These are phyloP conservation scores for Gilbertella persicaria DNA, from an alignment of 371 early-diverging fungal genomes.

Conservation along the genomic window DNA sequence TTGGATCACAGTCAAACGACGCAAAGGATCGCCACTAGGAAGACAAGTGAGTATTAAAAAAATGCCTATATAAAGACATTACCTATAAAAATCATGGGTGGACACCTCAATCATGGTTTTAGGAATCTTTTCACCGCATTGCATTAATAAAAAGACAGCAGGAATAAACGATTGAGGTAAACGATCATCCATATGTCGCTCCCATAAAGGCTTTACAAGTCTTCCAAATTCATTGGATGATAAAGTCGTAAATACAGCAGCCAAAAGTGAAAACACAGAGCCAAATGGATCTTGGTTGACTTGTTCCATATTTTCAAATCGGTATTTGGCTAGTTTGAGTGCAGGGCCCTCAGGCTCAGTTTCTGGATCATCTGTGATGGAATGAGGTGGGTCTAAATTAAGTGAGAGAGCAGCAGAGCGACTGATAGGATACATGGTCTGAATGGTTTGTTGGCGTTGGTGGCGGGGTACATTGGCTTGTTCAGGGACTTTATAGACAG, in stretches of 20 bases:
- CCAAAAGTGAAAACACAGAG: slow-evolving; percentile 56
- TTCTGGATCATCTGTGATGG: background rate
- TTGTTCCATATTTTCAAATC: slow-evolving; percentile 43
- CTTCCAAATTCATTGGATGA: slow-evolving; percentile 44
- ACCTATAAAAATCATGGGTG: slow-evolving; percentile 52
- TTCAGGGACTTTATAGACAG: background rate
- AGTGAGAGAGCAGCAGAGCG: slow-evolving; percentile 21
- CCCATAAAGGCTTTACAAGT: slow-evolving; percentile 57
- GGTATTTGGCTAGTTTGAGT: slow-evolving; percentile 32
- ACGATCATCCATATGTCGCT: slow-evolving; percentile 50
- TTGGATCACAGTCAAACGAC: slow-evolving; percentile 45
- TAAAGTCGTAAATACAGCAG: slow-evolving; percentile 57
- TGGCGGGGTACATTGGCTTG: slow-evolving; percentile 4
- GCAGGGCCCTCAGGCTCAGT: slow-evolving; percentile 2
- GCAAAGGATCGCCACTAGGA: slow-evolving; percentile 50
- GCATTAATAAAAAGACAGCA: slow-evolving; percentile 62
- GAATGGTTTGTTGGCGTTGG: slow-evolving; percentile 9
- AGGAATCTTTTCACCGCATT: slow-evolving; percentile 64
- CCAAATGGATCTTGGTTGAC: slow-evolving; percentile 57
- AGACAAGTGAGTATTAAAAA: background rate
- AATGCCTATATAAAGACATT: background rate
- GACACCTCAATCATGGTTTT: slow-evolving; percentile 44
- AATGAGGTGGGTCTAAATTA: slow-evolving; percentile 26
- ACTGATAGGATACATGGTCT: slow-evolving; percentile 19
- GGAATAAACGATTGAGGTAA: slow-evolving; percentile 48